These are phyloP conservation scores for Multifurca ochricompacta DNA, from an alignment of 768 basidiomycete species.

Conservation along the genomic window DNA sequence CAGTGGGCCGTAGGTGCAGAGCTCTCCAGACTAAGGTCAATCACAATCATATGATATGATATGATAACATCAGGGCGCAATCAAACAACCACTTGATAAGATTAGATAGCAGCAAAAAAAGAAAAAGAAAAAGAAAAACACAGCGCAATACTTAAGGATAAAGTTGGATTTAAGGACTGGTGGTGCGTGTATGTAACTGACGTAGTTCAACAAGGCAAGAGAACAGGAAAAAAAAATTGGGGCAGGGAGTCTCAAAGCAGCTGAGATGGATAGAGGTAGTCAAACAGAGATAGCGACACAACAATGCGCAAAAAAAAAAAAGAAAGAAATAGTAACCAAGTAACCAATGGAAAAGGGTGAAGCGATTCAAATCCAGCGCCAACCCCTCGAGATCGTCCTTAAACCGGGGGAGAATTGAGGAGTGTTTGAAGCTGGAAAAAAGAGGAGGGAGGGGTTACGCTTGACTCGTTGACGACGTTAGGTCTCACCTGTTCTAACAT, in stretches of 20 bases:
- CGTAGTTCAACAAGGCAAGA: background rate
- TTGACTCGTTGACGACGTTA: no score
- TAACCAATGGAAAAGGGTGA: background rate
- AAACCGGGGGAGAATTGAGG: constrained; percentile 11
- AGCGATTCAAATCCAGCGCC: background rate
- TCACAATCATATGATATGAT: no score
- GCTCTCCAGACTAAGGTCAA: background rate
- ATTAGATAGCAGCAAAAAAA: constrained; percentile 3
- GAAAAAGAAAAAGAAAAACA: no score
- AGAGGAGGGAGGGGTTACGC: background rate
- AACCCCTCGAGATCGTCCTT: background rate
- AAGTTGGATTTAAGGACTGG: background rate
- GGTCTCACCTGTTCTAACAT: constrained; percentile 18
- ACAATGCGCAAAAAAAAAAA: constrained; percentile 1
- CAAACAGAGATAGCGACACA: constrained; percentile 17
- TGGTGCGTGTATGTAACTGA: background rate
- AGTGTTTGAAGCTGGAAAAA: constrained; percentile 9
- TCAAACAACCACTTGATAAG: background rate
- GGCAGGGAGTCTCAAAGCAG: background rate
- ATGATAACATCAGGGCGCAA: background rate
- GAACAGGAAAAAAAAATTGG: background rate
- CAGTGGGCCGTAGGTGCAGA: background rate
- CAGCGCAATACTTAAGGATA: background rate
- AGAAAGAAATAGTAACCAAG: no score
- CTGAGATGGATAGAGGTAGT: background rate